Conservation (phyloP, 768 basidiomycete species). For the Tulasnella sp. region DNA sequence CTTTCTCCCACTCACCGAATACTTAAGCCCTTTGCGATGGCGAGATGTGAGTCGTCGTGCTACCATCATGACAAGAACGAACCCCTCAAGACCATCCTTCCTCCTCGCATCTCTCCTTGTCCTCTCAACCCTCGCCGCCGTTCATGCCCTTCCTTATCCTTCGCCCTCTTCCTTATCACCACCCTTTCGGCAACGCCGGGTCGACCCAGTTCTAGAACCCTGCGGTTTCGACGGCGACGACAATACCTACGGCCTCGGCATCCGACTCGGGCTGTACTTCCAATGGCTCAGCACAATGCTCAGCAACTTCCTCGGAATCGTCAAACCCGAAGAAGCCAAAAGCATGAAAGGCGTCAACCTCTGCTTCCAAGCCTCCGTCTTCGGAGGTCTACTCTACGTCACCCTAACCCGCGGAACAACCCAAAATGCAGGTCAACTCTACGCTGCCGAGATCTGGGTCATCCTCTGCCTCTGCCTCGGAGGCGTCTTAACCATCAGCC, state of each 20-base stretch:
- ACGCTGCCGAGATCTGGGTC: not conserved
- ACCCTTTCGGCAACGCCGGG: not conserved
- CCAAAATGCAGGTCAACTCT: not conserved
- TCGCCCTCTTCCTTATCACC: not conserved
- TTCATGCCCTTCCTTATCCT: not conserved
- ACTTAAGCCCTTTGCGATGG: not conserved
- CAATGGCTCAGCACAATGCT: not conserved
- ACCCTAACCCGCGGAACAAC: not conserved
- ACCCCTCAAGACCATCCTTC: not conserved
- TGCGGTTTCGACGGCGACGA: slow-evolving; percentile 3
- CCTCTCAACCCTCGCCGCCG: not conserved
- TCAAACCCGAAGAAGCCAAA: not conserved
- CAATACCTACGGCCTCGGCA: not conserved
- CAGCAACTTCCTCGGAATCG: not conserved
- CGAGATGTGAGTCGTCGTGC: not conserved
- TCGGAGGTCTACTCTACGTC: not conserved
- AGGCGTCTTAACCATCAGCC: not conserved
- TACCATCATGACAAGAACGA: not conserved
- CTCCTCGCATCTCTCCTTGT: not conserved
- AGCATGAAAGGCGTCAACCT: not conserved
- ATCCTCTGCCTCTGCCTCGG: slow-evolving; percentile 4
- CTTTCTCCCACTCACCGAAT: not conserved
- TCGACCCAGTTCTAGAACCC: not conserved
- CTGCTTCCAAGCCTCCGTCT: not conserved
- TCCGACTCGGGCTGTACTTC: not conserved